phyloP scores from a whole-genome alignment of 2,329 filamentous ascomycete genomes.

The Colletotrichum musicola region DNA sequence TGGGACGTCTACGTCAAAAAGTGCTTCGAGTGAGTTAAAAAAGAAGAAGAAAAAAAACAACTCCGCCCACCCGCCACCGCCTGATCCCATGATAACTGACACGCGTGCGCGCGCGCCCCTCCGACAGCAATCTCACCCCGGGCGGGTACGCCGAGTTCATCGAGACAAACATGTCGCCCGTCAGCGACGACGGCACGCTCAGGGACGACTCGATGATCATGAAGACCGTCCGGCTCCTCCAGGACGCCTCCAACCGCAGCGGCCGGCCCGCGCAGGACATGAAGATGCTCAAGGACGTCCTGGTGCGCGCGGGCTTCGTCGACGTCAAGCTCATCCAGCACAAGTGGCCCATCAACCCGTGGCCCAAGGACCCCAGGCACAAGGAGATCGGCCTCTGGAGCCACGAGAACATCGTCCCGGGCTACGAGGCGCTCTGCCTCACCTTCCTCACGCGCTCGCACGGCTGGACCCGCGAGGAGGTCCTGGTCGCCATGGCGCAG shows the following conservation, averaged over 20 bases:
- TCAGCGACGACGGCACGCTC: conserved; percentile 55
- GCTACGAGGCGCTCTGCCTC: background rate
- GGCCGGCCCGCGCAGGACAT: background rate
- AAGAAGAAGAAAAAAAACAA: too few relatives aligned
- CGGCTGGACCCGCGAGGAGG: background rate
- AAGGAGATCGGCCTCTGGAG: conserved; percentile 2
- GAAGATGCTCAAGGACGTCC: background rate
- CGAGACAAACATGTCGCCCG: too few relatives aligned
- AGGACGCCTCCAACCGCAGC: conserved; percentile 13
- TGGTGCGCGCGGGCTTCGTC: background rate
- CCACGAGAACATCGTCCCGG: background rate
- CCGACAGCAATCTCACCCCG: too few relatives aligned
- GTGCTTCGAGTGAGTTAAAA: too few relatives aligned
- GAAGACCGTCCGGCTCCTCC: conserved; percentile 48
- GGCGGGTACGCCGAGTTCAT: too few relatives aligned
- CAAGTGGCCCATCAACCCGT: conserved; percentile 7
- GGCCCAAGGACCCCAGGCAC: background rate
- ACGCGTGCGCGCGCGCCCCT: too few relatives aligned
- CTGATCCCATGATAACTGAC: too few relatives aligned
- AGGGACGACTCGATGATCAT: conserved; percentile 42
- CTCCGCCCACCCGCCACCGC: too few relatives aligned
- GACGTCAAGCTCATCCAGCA: too few relatives aligned
- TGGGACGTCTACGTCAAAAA: conserved; percentile 41
- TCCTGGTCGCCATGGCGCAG: background rate
- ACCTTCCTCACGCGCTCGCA: background rate